Conservation (phyloP, 345 rosid genomes). For the Brassica incana region DNA sequence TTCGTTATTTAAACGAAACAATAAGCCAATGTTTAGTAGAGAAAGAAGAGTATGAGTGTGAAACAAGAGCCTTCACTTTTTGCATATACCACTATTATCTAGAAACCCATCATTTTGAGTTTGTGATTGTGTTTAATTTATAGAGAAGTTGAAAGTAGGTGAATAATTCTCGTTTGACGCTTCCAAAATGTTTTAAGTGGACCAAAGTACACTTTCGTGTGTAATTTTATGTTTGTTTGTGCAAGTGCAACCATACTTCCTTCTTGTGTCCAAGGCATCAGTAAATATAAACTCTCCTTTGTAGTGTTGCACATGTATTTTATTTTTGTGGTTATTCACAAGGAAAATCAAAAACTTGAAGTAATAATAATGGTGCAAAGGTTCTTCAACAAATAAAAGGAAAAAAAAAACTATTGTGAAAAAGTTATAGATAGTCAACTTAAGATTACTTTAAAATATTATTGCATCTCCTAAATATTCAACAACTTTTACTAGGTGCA, state of each 20-base stretch:
- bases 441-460: not conserved
- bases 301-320: not conserved
- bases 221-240: not conserved
- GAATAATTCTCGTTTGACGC: not conserved
- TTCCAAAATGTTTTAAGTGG: not conserved
- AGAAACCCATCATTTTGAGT: not conserved
- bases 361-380: not conserved
- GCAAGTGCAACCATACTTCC: not conserved
- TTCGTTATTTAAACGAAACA: not conserved
- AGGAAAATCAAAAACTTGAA: not conserved
- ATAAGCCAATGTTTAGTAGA: not conserved
- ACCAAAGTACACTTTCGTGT: not conserved
- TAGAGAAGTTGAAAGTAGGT: not conserved
- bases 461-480: not conserved
- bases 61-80: not conserved
- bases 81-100: not conserved
- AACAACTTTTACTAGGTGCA: not conserved
- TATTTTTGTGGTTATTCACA: not conserved
- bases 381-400: not conserved
- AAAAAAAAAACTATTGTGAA: not conserved
- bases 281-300: not conserved
- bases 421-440: not conserved
- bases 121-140: not conserved
- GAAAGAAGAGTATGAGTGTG: not conserved
- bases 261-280: not conserved